Evolutionary conservation across 1,284 basidiomycete species (phyloP), one percentile per base, ranked within the genome.

Genomic region (Melanopsichium pennsylvanicum): DNA sequence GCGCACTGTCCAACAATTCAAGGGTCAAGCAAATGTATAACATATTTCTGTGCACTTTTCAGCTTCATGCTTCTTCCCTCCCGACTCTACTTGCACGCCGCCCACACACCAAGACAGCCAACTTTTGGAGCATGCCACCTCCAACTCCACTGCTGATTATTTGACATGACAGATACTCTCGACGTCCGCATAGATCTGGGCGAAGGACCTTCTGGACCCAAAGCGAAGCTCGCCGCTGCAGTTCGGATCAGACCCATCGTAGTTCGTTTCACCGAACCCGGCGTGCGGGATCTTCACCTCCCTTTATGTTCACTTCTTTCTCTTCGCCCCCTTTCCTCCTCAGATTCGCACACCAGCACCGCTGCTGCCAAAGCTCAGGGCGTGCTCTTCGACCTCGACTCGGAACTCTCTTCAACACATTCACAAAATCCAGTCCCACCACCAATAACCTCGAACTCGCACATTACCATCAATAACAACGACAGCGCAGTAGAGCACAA

Each of bases 221-320:
- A 48, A 7, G 52, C 57, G n/a, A n/a, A n/a, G n/a, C n/a, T n/a
- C n/a, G n/a, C n/a, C n/a, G n/a, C n/a, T 0, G 10, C 22, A 22
- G 16, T 69, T 9, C 48, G 59, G 9, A 18, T 70, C 5, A 46
- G 61, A n/a, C 67, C 56, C 19, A 26, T 60, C 27, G 66, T 51
- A 16, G 33, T 70, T 22, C 54, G 67, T 10, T 70, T 70, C 43
- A 64, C 67, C 27, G 67, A 70, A 31, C 52, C 67, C 5, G 67
- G 56, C 13, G 46, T 70, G 1, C 37, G 33, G 25, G 61, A 66
- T 22, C 38, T 64, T 6, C 21, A 43, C 1, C 42, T 70, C 10
- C 16, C 29, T 7, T 29, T 66, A 2, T 44, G 49, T n/a, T 51
- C 60, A 1, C 11, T 62, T 36, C 18, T 39, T 5, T 52, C 34